Conservation (phyloP, 345 rosid species). For the Angophora floribunda region DNA sequence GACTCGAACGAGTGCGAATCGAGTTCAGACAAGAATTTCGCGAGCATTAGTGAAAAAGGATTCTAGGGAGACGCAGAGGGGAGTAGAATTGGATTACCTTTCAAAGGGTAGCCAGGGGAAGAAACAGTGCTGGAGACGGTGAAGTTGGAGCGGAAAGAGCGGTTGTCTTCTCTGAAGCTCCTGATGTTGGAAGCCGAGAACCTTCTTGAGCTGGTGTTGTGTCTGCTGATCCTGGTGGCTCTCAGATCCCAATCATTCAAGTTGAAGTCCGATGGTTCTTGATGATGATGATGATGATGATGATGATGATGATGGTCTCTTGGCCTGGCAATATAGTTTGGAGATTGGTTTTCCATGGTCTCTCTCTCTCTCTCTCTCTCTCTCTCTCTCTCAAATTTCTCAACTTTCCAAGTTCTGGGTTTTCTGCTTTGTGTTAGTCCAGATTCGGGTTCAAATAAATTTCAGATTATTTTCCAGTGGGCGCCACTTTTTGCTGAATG, state of each 20-base stretch:
- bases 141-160: conserved; percentile 49
- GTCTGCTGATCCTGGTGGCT: conserved; percentile 1
- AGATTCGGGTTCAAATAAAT: neutral
- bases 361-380: neutral
- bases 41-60: neutral
- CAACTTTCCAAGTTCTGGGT: neutral
- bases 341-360: neutral
- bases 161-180: conserved; percentile 57
- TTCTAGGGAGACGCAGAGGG: neutral
- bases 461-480: neutral
- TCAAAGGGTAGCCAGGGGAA: conserved; percentile 71
- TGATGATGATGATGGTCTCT: neutral
- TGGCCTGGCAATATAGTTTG: neutral
- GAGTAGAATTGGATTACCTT: conserved; percentile 8
- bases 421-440: neutral
- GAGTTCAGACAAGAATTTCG: neutral
- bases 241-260: conserved; percentile 3
- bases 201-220: conserved; percentile 39
- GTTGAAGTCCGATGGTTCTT: neutral
- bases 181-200: conserved; percentile 72
- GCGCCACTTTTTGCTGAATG: neutral
- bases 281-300: neutral
- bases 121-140: conserved; percentile 88
- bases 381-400: neutral
- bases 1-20: neutral